Evolutionary conservation across 2,329 filamentous ascomycete species (phyloP).

Genomic region (Ilyonectria mors-panacis): DNA sequence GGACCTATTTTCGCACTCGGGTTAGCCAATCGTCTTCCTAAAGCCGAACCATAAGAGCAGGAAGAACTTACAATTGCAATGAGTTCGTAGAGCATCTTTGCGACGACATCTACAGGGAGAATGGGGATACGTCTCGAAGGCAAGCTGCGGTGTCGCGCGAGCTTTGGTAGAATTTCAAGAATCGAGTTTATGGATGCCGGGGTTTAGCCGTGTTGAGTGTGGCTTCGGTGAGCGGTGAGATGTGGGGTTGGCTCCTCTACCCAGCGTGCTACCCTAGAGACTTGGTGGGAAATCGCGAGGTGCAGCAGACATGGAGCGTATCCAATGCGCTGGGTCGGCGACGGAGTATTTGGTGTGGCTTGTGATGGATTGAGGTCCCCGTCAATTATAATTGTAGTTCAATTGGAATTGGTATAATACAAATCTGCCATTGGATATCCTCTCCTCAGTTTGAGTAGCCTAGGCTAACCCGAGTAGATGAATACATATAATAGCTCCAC

Average conservation of each 20-base stretch:
- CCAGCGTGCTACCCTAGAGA: not conserved
- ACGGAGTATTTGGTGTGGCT: not conserved
- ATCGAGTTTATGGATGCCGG: slow-evolving; percentile 39
- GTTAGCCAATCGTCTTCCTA: slow-evolving; percentile 39
- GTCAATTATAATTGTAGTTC: not conserved
- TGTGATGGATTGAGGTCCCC: no score
- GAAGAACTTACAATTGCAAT: slow-evolving; percentile 90
- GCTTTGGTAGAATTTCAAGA: slow-evolving; percentile 43
- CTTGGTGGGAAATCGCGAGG: not conserved
- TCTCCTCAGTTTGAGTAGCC: not conserved
- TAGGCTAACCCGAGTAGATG: not conserved
- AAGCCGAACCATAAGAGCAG: slow-evolving; percentile 2
- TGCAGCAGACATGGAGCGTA: not conserved
- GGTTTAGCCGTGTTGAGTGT: slow-evolving; percentile 50
- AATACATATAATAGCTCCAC: no score
- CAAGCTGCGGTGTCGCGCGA: slow-evolving; percentile 34
- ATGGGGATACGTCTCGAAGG: slow-evolving; percentile 34
- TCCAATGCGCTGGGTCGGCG: no score
- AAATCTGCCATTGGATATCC: not conserved
- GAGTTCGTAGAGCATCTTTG: slow-evolving; percentile 94
- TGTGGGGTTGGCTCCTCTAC: no score
- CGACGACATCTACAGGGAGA: slow-evolving; percentile 49
- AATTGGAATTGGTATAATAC: not conserved
- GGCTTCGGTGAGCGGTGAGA: slow-evolving; percentile 27
- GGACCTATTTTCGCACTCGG: slow-evolving; percentile 73